Base-by-base conservation (phyloP, 2,329 filamentous ascomycete genomes). In the Fusarium tricinctum region DNA sequence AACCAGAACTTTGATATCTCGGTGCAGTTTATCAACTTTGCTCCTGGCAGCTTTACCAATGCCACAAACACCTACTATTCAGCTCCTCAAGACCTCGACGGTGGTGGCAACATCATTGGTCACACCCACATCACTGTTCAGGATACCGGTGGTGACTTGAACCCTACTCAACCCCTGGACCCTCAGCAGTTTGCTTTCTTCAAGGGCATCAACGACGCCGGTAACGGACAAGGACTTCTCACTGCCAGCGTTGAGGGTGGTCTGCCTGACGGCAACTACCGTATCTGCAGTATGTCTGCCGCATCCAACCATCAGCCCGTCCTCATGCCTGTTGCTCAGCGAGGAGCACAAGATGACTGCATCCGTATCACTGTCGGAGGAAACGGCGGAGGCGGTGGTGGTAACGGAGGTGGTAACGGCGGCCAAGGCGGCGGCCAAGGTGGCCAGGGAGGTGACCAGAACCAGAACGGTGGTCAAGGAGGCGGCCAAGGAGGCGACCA, bases 281-380 rank as follows among this genome's bases (percentile, higher is more conserved):
- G 89, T 71, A 78, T 89, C 64, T 91, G 89, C 82, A 87, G 85
- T 72, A 89, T 91, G 85, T 82, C 84, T 28, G 79, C 84, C 63
- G 79, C 89, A n/a, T 80, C 86, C 70, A 91, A 91, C 81, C 89
- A 91, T 74, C 88, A 90, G 79, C 87, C 87, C 58, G 86, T 89
- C 12, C 74, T 89, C 55, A 90, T 90, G 88, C 87, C 88, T 51
- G 85, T 91, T 53, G 88, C 89, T 56, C 88, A 90, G 79, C 86
- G 89, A 77, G 89, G 89, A 78, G 82, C 86, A 45, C 88, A 90
- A 75, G 89, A 91, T 71, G 88, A 91, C 75, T 91, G 88, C 75
- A 80, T 84, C 50, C 86, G 86, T 73, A 87, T 90, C 73, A 86
- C 82, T 44, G 86, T 88, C n/a, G 76, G 72, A n/a, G 72, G 66